Base-by-base conservation (phyloP, 78 protist species). In the Chrysochromulina tobinii region DNA sequence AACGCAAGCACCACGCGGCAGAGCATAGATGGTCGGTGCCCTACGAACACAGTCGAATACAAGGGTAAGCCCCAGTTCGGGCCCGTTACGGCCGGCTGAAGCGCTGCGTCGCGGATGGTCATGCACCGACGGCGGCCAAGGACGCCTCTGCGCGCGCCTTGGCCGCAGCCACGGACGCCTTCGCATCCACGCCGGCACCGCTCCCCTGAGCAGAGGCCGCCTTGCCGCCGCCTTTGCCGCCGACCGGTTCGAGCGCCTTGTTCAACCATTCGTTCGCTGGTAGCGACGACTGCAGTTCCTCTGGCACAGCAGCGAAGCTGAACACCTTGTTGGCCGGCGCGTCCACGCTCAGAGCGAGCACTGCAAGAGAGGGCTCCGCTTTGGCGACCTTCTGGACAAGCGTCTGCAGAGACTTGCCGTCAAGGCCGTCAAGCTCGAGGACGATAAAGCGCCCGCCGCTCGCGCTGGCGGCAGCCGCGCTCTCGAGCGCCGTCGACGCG, bases 201-300 rank as follows among this genome's bases (percentile, higher is more conserved):
- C n/a, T 72, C n/a, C 81, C 93, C 69, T 83, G 90, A 0, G 93
- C 93, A 17, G 81, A 7, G 57, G 20, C 68, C 5, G 85, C 20
- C 85, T 91, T 91, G 61, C 93, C 93, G 6, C 93, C 93, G 53
- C 93, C 93, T 51, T 73, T 69, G 21, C 90, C 90, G 51, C 93
- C 93, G 59, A 15, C 6, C 38, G 5, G 11, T 72, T 64, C 90
- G 54, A 91, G 66, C 59, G 86, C 93, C 23, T 83, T 59, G 14
- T 1, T 9, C 18, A 83, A 17, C 93, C 93, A 91, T 0, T 83
- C 86, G 81, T 67, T 85, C 7, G 93, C 93, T 3, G 50, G n/a
- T n/a, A 91, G 90, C 1, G 51, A 1, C 1, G 21, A 9, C 23
- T 1, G 9, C 2, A 5, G 48, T 4, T 48, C 75, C 4, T 15